Base-by-base conservation (phyloP, 1,284 basidiomycete genomes). In the Trametes hirsuta region DNA sequence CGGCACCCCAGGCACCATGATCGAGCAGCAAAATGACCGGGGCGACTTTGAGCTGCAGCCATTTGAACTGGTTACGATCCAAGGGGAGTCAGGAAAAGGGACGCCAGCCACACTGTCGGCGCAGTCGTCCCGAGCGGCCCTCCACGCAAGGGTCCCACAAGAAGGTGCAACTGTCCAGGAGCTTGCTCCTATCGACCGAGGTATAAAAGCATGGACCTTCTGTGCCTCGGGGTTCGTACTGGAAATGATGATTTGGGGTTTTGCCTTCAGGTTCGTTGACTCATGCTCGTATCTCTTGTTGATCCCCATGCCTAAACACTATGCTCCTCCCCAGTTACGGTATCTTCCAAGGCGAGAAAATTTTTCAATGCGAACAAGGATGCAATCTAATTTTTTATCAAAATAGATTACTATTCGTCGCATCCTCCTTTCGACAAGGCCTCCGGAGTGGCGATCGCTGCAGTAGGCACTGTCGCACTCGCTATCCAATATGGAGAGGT, bases 211-310 rank as follows among this genome's bases (percentile, higher is more conserved):
- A 0, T 71, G 69, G 69, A 57, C 58, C 2, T 71, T 71, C 49
- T 68, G 67, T 37, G 37, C 63, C 0, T 61, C 63, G 11, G 62
- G 47, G 1, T 71, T 71, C 44, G 41, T 68, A 6, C 18, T 68
- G n/a, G 68, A 69, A 40, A 63, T 67, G 56, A 64, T 68, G 60
- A 55, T 66, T 4, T 71, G 69, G 68, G 69, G 69, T 4, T 69
- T 71, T 48, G 53, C 61, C 3, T 68, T 68, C 58, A 69, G 67
- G 68, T 69, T 22, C 52, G 22, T 11, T 4, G 45, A 8, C 30
- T 44, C 4, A n/a, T 2, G 22, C 21, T 40, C n/a, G 1, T 18
- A 11, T 36, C 18, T 4, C 15, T 9, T 18, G 25, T 4, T 47
- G 8, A 41, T 18, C 30, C 2, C 18, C 30, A 3, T 30, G 8